Conservation (phyloP, 768 basidiomycete genomes). For the Gloeopeniophorella convolvens region DNA sequence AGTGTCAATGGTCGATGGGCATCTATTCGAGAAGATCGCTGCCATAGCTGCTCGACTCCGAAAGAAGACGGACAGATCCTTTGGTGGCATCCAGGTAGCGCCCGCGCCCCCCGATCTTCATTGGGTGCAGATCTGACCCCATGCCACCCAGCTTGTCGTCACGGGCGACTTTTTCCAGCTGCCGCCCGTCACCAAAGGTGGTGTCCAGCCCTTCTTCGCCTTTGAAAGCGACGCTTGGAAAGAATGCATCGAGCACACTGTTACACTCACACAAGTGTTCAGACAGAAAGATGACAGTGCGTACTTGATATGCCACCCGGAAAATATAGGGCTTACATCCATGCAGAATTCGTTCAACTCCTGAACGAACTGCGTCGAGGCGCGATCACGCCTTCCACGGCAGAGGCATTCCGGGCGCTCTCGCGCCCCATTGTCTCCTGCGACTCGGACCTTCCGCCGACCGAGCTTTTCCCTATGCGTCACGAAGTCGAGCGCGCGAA, state of each 20-base stretch:
- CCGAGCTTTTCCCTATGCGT: conserved; percentile 58
- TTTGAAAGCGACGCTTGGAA: conserved; percentile 60
- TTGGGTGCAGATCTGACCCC: no score
- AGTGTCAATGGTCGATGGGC: conserved; percentile 71
- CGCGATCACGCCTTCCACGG: conserved; percentile 39
- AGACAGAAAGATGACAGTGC: conserved; percentile 65
- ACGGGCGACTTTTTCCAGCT: conserved; percentile 67
- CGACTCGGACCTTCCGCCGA: conserved; percentile 34
- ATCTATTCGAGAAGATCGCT: conserved; percentile 53
- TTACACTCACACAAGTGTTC: conserved; percentile 68
- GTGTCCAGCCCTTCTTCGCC: conserved; percentile 44
- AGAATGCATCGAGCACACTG: conserved; percentile 48
- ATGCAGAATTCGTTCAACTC: conserved; percentile 67
- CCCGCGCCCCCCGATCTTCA: conserved; percentile 21
- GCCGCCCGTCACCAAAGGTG: conserved; percentile 47
- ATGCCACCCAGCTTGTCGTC: conserved; percentile 39
- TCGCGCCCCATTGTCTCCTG: conserved; percentile 29
- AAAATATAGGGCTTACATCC: no score
- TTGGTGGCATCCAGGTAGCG: conserved; percentile 61
- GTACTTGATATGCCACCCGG: no score
- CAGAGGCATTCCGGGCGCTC: conserved; percentile 42
- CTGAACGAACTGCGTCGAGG: conserved; percentile 75
- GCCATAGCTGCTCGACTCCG: conserved; percentile 45
- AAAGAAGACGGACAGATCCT: conserved; percentile 43
- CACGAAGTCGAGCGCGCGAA: conserved; percentile 67